Conservation (phyloP, 129 eudicot genomes). For the Flaveria trinervia region DNA sequence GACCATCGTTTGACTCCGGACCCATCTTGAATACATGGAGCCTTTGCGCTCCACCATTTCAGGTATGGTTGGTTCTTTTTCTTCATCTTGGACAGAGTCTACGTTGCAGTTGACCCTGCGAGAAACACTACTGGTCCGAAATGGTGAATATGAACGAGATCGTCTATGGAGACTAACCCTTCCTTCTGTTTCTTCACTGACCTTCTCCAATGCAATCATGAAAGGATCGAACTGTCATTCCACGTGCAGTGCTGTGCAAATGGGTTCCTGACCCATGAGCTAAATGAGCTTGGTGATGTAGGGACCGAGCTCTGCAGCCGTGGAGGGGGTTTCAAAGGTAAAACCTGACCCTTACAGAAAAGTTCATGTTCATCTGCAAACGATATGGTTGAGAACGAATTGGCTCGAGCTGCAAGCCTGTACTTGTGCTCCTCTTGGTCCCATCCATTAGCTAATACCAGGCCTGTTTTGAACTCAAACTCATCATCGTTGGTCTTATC, state of each 20-base stretch:
- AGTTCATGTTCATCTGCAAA: constrained; percentile 84
- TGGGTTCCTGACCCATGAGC: constrained; percentile 43
- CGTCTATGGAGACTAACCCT: constrained; percentile 55
- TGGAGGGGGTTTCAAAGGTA: constrained; percentile 90
- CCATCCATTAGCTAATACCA: constrained; percentile 22
- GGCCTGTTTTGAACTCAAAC: constrained; percentile 45
- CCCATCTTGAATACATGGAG: constrained; percentile 57
- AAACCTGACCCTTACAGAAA: constrained; percentile 53
- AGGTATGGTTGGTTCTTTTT: constrained; percentile 15
- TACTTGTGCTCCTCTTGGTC: constrained; percentile 15
- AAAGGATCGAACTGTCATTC: constrained; percentile 86
- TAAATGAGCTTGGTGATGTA: constrained; percentile 53
- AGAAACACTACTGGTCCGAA: constrained; percentile 28
- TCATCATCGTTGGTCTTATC: constrained; percentile 23
- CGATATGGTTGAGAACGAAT: constrained; percentile 57
- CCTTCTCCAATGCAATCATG: constrained; percentile 69
- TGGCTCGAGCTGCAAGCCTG: constrained; percentile 37
- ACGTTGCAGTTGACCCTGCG: constrained; percentile 2
- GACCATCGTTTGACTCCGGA: constrained; percentile 44
- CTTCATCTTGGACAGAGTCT: constrained; percentile 21
- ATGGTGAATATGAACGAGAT: constrained; percentile 63
- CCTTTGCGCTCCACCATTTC: constrained; percentile 49
- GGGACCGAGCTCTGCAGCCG: constrained; percentile 56
- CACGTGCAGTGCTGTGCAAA: constrained; percentile 47
- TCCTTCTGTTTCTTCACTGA: constrained; percentile 52